Evolutionary conservation across 1,284 basidiomycete species (phyloP).

Genomic region (Sphaerobolus stellatus): DNA sequence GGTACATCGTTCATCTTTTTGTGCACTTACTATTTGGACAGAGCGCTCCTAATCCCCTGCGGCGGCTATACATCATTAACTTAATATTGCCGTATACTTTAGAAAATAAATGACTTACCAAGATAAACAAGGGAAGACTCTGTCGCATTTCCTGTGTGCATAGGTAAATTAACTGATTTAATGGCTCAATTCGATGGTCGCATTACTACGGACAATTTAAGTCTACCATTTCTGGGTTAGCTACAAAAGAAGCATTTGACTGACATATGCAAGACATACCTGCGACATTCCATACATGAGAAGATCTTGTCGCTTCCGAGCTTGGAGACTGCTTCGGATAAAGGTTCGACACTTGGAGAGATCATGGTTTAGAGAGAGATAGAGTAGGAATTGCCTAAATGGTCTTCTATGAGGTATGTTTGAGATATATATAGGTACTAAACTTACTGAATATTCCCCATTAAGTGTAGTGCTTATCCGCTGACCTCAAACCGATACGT

Average conservation of each 20-base stretch:
- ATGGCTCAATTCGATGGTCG: neutral
- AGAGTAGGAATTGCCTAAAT: too few species aligned
- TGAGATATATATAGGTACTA: too few species aligned
- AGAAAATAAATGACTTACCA: neutral
- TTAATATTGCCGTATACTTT: neutral
- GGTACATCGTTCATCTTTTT: neutral
- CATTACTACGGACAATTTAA: constrained; percentile 13
- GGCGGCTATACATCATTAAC: neutral
- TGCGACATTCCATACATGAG: constrained; percentile 9
- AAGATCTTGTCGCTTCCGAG: constrained; percentile 11
- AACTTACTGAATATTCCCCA: too few species aligned
- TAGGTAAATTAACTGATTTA: neutral
- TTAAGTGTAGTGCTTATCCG: too few species aligned
- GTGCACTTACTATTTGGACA: constrained; percentile 2
- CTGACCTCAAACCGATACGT: too few species aligned
- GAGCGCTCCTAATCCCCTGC: constrained; percentile 2
- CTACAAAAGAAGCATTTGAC: neutral
- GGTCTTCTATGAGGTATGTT: too few species aligned
- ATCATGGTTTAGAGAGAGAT: too few species aligned
- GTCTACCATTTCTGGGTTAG: neutral
- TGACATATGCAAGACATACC: neutral
- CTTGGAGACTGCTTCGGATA: too few species aligned
- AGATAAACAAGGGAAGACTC: constrained; percentile 10
- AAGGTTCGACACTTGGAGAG: too few species aligned
- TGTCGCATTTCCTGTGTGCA: constrained; percentile 9